Conservation (phyloP, 2,329 filamentous ascomycete species). For the Clarireedia homoeocarpa region DNA sequence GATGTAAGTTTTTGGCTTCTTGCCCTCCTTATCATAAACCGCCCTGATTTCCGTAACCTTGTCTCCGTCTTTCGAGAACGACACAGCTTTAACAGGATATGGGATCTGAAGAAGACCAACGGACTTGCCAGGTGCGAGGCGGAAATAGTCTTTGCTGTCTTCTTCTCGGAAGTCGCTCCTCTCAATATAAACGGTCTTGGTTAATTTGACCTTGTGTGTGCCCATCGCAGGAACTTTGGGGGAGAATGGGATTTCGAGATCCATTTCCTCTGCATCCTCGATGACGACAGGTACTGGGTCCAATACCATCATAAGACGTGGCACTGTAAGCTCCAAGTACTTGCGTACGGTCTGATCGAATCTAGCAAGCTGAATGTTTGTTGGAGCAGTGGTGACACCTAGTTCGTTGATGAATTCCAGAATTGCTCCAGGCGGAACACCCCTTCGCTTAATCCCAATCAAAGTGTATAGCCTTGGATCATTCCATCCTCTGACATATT, state of each 20-base stretch:
- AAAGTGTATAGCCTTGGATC: conserved; percentile 86
- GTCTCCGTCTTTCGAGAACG: conserved; percentile 58
- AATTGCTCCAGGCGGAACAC: conserved; percentile 81
- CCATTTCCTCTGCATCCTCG: conserved; percentile 65
- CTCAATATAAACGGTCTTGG: conserved; percentile 78
- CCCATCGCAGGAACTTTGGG: conserved; percentile 69
- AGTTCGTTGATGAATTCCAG: conserved; percentile 87
- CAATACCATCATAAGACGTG: conserved; percentile 80
- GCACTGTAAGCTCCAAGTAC: conserved; percentile 82
- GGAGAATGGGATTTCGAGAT: conserved; percentile 69
- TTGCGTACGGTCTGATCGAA: conserved; percentile 80
- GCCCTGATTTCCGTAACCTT: conserved; percentile 60
- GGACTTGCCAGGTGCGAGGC: conserved; percentile 64
- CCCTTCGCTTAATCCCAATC: conserved; percentile 73
- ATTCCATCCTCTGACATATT: conserved; percentile 81
- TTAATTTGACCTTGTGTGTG: conserved; percentile 54
- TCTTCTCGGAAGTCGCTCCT: conserved; percentile 68
- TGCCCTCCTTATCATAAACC: conserved; percentile 61
- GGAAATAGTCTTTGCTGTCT: conserved; percentile 68
- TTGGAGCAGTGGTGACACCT: conserved; percentile 76
- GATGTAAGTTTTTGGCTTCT: conserved; percentile 74
- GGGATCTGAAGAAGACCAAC: conserved; percentile 68
- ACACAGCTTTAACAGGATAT: conserved; percentile 59
- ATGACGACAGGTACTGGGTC: conserved; percentile 80
- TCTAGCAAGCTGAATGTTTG: conserved; percentile 70